Evolutionary conservation across 306 rosid species (phyloP).

Genomic region (Acacia melanoxylon): DNA sequence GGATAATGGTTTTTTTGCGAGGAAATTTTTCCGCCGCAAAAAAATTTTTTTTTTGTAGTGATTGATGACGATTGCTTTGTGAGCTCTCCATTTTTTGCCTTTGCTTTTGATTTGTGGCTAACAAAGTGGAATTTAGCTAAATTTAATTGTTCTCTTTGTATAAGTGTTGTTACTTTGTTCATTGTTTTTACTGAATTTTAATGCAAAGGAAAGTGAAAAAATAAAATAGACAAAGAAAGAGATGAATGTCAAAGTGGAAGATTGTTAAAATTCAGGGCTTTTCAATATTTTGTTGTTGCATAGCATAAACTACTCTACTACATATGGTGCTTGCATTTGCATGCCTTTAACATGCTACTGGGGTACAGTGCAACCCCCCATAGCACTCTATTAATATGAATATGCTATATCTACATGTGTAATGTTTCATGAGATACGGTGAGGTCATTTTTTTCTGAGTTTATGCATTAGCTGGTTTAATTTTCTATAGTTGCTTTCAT

Average conservation of each 20-base stretch:
- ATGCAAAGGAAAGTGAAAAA: neutral
- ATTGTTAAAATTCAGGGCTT: no score
- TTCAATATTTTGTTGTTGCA: no score
- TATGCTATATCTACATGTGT: neutral
- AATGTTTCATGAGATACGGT: neutral
- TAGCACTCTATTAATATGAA: neutral
- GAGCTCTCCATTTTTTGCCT: neutral
- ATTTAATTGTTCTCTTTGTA: neutral
- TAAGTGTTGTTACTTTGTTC: neutral
- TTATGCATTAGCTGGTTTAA: neutral
- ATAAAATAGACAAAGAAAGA: no score
- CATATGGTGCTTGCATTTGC: neutral
- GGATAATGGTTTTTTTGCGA: no score
- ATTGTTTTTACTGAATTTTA: neutral
- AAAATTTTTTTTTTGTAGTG: no score
- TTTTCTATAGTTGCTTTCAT: no score
- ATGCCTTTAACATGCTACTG: neutral
- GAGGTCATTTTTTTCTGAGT: neutral
- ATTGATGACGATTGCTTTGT: neutral
- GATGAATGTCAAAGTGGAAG: no score
- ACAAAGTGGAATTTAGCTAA: neutral
- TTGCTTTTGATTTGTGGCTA: neutral
- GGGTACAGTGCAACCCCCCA: neutral
- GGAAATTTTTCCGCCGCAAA: no score
- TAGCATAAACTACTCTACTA: no score